Evolutionary conservation across 2,329 filamentous ascomycete species (phyloP), one percentile per base, ranked within the genome.

Genomic region (Diaporthe citriasiana): DNA sequence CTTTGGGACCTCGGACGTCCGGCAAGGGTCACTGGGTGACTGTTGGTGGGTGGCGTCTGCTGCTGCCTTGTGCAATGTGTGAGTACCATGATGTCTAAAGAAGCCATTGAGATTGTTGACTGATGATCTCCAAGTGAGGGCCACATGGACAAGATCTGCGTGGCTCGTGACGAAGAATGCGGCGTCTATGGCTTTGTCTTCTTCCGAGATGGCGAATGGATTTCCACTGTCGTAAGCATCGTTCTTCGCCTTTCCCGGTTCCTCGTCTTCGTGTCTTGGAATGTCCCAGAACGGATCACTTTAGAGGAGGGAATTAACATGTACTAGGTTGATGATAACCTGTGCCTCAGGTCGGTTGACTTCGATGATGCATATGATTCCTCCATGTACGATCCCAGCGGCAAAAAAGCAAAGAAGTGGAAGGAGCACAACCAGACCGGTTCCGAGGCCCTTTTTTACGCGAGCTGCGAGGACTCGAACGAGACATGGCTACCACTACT

Each of bases 121-220:
- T 63, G 15, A 45, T 6, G n/a, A 25, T 7, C 2, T 42, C 4
- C 15, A 22, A 63, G 59, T 47, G 59, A 45, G 2, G 90, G 88
- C 4, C 81, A 94, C 40, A 92, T 94, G 78, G 87, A 92, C 72
- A 88, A 87, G 74, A 86, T 94, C 9, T 94, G 93, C 76, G 90
- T 94, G 50, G 90, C 88, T 9, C 87, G 89, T 9, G 89, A 94
- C 76, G 91, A 94, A 84, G 89, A 79, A 84, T 93, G 84, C 57
- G 92, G 92, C 8, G 92, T 94, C 1, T 94, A 94, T 77, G 92
- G 92, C 6, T 94, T 94, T 77, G 91, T 94, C 40, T 94, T 94
- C 80, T 90, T 91, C 80, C 87, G 92, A 79, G 84, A 94, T 76
- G 92, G 92, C 63, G 91, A 93, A 80, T 94, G 92, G 93, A 88